phyloP scores from a whole-genome alignment of 345 rosid species.

The Carallia brachiata region DNA sequence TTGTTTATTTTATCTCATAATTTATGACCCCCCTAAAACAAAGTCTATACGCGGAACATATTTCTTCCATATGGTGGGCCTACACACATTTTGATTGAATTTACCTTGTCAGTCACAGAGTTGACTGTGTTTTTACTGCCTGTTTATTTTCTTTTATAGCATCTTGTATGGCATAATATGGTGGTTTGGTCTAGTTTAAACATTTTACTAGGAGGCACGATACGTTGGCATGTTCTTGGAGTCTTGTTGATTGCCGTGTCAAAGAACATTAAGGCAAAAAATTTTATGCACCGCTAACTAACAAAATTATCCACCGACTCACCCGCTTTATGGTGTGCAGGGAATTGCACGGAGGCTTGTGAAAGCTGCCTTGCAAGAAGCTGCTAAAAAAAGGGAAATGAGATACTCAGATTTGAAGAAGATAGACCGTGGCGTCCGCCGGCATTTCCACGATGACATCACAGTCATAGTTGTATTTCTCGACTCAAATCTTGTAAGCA shows the following conservation, averaged over 20 bases:
- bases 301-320: neutral
- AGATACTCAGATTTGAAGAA: slow-evolving; percentile 38
- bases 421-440: slow-evolving; percentile 34
- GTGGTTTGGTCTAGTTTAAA: no score
- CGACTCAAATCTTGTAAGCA: slow-evolving; percentile 53
- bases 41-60: no score
- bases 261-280: neutral
- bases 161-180: no score
- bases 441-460: slow-evolving; percentile 38
- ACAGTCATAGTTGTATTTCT: slow-evolving; percentile 34
- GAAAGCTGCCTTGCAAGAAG: slow-evolving; percentile 34
- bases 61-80: no score
- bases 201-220: no score
- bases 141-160: no score
- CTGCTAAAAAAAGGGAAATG: slow-evolving; percentile 37
- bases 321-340: slow-evolving; percentile 14
- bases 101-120: no score
- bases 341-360: slow-evolving; percentile 34
- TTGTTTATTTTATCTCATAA: no score
- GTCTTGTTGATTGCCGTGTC: neutral
- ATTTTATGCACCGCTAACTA: neutral
- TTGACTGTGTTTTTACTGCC: no score
- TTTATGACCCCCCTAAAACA: no score
- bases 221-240: neutral
- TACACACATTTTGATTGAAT: no score